phyloP scores from a whole-genome alignment of 305 asterid species.

The Fraxinus platypoda region DNA sequence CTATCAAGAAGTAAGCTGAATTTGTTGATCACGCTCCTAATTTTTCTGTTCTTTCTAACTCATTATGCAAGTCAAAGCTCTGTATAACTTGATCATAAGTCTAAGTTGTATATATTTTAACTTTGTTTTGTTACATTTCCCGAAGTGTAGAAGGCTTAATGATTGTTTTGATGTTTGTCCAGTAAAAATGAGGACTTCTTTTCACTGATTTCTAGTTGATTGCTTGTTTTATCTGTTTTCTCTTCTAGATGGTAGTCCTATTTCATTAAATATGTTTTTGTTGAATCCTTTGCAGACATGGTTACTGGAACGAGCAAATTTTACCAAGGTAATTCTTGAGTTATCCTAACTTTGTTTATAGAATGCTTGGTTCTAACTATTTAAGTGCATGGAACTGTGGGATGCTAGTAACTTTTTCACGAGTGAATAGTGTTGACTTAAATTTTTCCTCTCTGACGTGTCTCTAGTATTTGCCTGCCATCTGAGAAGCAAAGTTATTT shows the following conservation, averaged over 20 bases:
- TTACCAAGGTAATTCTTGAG: conserved; percentile 57
- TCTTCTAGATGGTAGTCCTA: neutral
- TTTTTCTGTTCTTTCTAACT: neutral
- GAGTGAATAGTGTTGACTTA: neutral
- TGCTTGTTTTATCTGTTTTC: neutral
- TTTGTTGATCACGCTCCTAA: neutral
- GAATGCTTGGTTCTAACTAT: neutral
- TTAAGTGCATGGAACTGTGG: neutral
- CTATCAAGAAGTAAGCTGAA: neutral
- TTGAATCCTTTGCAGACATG: conserved; percentile 54
- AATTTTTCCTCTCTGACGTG: neutral
- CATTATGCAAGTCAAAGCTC: neutral
- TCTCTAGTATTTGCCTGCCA: neutral
- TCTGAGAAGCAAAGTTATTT: neutral
- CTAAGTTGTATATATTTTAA: neutral
- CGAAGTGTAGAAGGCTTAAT: neutral
- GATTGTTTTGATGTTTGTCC: neutral
- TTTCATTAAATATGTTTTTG: neutral
- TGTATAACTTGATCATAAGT: conserved; percentile 3
- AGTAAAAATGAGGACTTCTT: neutral
- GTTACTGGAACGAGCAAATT: conserved; percentile 76
- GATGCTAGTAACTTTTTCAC: neutral
- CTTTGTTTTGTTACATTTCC: neutral
- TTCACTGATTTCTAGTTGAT: neutral
- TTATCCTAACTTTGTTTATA: neutral